Conservation (phyloP, 176 grass and related monocot genomes). For the Oryza glaberrima region DNA sequence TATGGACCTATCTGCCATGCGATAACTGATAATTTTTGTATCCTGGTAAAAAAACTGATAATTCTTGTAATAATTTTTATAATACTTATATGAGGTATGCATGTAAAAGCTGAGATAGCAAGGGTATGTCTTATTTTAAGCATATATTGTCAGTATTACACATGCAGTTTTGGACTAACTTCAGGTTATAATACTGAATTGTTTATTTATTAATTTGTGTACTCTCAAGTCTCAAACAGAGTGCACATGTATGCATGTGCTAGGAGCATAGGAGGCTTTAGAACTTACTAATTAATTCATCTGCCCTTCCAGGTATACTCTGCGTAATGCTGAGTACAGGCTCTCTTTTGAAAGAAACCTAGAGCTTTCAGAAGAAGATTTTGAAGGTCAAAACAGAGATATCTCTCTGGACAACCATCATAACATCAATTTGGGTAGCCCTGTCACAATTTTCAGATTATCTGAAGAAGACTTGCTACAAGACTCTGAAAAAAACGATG, state of each 20-base stretch:
- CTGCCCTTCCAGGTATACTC: conserved; percentile 70
- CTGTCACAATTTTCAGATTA: conserved; percentile 54
- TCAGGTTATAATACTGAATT: conserved; percentile 9
- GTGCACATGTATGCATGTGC: conserved; percentile 4
- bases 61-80: conserved; percentile 15
- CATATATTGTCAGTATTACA: conserved; percentile 17
- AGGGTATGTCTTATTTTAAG: conserved; percentile 1
- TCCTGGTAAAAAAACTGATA: conserved; percentile 7
- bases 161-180: neutral
- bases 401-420: conserved; percentile 41
- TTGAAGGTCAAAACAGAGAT: conserved; percentile 50
- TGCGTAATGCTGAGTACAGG: conserved; percentile 90
- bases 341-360: conserved; percentile 93
- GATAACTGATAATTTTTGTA: too few relatives aligned
- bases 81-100: neutral
- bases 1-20: conserved; percentile 14
- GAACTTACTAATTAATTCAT: conserved; percentile 10
- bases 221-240: neutral
- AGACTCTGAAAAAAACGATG: conserved; percentile 42
- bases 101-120: conserved; percentile 16
- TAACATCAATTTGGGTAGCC: conserved; percentile 55
- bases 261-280: conserved; percentile 13
- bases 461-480: conserved; percentile 50
- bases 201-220: conserved; percentile 22
- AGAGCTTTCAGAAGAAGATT: conserved; percentile 68